These are phyloP conservation scores for Phytophthora pluvialis DNA, from an alignment of 352 stramenopile species.

Conservation along the genomic window DNA sequence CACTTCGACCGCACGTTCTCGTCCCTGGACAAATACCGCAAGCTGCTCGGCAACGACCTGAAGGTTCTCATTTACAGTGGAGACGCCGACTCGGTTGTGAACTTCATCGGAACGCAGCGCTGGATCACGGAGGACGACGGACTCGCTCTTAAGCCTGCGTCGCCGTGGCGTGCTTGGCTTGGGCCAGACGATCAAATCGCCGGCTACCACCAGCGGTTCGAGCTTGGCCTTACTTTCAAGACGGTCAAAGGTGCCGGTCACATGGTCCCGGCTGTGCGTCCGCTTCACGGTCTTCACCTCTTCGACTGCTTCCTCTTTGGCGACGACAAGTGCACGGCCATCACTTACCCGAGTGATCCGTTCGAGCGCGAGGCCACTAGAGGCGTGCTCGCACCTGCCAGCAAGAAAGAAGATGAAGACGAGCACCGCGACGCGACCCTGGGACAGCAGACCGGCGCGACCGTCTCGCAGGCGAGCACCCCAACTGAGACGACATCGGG, in stretches of 20 bases:
- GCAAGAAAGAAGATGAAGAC: constrained; percentile 21
- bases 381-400: constrained; percentile 6
- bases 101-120: constrained; percentile 87
- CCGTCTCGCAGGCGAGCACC: constrained; percentile 24
- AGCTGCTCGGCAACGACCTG: constrained; percentile 52
- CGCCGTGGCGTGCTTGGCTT: constrained; percentile 61
- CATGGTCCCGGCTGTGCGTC: constrained; percentile 80
- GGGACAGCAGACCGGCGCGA: constrained; percentile 20
- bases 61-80: constrained; percentile 73
- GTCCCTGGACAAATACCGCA: constrained; percentile 68
- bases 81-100: constrained; percentile 74
- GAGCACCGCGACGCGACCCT: constrained; percentile 18
- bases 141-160: constrained; percentile 47
- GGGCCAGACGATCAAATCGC: constrained; percentile 77
- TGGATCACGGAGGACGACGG: constrained; percentile 63
- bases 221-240: constrained; percentile 81
- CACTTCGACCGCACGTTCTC: constrained; percentile 54
- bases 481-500: constrained; percentile 16
- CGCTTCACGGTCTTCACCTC: constrained; percentile 65
- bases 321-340: constrained; percentile 51
- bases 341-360: constrained; percentile 57
- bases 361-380: constrained; percentile 57
- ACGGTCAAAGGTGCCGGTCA: constrained; percentile 92
- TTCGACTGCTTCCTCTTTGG: constrained; percentile 81
- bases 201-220: constrained; percentile 83